Conservation (phyloP, 208 protist genomes). For the Leishmania tropica region DNA sequence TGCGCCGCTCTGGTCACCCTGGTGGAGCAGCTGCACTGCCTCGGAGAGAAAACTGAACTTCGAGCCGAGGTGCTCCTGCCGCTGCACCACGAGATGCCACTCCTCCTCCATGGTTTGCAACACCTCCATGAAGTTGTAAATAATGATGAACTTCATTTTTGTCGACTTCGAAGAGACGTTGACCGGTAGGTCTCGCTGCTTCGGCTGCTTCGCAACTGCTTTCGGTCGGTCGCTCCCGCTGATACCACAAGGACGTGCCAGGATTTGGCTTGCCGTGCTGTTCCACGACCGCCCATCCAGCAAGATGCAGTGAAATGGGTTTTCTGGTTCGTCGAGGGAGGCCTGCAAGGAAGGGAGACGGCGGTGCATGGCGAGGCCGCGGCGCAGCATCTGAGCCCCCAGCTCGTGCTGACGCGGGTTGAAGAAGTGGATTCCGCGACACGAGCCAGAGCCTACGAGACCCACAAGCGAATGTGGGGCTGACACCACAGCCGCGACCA, state of each 20-base stretch:
- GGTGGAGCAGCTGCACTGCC: conserved; percentile 60
- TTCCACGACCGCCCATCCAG: conserved; percentile 57
- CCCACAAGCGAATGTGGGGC: conserved; percentile 61
- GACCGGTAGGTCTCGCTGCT: background rate
- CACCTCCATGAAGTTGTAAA: conserved; percentile 60
- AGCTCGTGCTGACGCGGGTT: conserved; percentile 46
- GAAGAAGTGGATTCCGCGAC: conserved; percentile 64
- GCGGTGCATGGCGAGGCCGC: conserved; percentile 47
- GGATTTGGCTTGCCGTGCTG: conserved; percentile 46
- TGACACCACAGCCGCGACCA: conserved; percentile 61
- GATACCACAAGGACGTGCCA: conserved; percentile 66
- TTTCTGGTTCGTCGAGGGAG: background rate
- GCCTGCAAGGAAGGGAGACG: conserved; percentile 30
- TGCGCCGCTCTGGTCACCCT: conserved; percentile 43
- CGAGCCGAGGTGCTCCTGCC: conserved; percentile 49
- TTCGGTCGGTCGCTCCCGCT: background rate
- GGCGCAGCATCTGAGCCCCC: conserved; percentile 45
- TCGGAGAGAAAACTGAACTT: conserved; percentile 58
- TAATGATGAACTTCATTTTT: conserved; percentile 31
- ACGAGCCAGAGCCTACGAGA: conserved; percentile 43
- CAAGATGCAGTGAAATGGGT: conserved; percentile 49
- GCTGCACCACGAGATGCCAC: conserved; percentile 72
- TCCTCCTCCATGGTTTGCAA: conserved; percentile 61
- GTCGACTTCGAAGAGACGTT: background rate
- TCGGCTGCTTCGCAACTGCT: background rate